Evolutionary conservation across 75 land plant species (phyloP).

Genomic region (Sequoia sempervirens): DNA sequence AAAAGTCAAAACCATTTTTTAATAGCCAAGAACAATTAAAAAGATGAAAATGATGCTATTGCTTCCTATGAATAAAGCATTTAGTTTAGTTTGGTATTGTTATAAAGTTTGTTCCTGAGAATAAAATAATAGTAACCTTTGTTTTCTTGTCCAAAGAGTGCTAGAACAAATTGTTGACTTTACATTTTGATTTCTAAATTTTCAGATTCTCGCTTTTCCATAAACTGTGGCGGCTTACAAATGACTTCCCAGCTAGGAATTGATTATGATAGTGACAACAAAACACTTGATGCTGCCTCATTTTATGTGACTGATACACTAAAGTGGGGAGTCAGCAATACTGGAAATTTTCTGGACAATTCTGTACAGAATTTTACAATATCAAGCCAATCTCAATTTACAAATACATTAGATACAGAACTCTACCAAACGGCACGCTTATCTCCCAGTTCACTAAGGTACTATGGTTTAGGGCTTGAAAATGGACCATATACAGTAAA

Average conservation of each 20-base stretch:
- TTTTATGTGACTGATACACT: slow-evolving; percentile 15
- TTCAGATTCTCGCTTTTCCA: slow-evolving; percentile 25
- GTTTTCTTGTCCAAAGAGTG: neutral
- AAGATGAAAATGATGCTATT: too few species aligned
- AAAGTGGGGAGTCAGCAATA: slow-evolving; percentile 27
- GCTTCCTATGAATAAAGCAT: slow-evolving; percentile 2
- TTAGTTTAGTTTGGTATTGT: neutral
- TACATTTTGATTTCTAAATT: neutral
- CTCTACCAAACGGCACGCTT: slow-evolving; percentile 32
- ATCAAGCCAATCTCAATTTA: slow-evolving; percentile 6
- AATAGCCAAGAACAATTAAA: neutral
- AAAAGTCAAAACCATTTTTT: neutral
- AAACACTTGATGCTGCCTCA: slow-evolving; percentile 15
- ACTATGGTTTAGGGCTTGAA: slow-evolving; percentile 48
- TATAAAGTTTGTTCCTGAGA: neutral
- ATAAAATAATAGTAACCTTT: neutral
- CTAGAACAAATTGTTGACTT: neutral
- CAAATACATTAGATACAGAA: slow-evolving; percentile 12
- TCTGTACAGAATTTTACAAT: neutral
- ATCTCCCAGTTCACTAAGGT: slow-evolving; percentile 39
- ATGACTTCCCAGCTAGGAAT: slow-evolving; percentile 11
- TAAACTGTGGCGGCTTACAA: slow-evolving; percentile 39
- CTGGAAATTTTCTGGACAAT: slow-evolving; percentile 16
- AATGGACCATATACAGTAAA: slow-evolving; percentile 34
- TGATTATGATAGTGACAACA: slow-evolving; percentile 25